These are phyloP conservation scores for Cubamyces sp. DNA, from an alignment of 768 basidiomycete genomes.

Conservation along the genomic window DNA sequence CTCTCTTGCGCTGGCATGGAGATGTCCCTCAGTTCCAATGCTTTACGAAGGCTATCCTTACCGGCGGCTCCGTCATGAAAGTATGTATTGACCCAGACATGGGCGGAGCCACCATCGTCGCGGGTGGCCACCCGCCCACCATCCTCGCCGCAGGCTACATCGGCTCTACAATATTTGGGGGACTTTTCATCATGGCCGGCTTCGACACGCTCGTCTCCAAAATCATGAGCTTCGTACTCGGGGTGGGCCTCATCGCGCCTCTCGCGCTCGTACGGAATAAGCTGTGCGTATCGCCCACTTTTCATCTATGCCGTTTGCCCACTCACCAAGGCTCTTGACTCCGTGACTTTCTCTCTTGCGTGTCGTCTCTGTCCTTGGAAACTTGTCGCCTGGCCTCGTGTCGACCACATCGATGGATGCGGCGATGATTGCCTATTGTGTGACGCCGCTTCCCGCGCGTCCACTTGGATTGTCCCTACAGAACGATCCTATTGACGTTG, in stretches of 20 bases:
- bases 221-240: conserved; percentile 89
- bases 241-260: conserved; percentile 83
- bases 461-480: conserved; percentile 35
- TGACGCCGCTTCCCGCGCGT: not conserved
- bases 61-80: conserved; percentile 77
- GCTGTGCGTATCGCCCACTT: conserved; percentile 57
- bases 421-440: not conserved
- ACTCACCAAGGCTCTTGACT: not conserved
- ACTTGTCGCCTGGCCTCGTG: conserved; percentile 10
- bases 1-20: too few relatives aligned
- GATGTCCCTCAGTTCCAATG: not conserved
- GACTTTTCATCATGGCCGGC: conserved; percentile 79
- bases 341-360: not conserved
- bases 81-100: conserved; percentile 85
- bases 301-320: not conserved
- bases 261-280: conserved; percentile 88
- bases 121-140: conserved; percentile 72
- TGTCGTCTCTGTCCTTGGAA: conserved; percentile 16
- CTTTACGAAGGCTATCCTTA: conserved; percentile 64
- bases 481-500: conserved; percentile 83
- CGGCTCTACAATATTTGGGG: conserved; percentile 82
- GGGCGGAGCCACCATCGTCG: conserved; percentile 76
- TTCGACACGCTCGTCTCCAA: conserved; percentile 92
- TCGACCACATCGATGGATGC: not conserved
- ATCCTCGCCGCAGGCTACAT: conserved; percentile 83